These are phyloP conservation scores for Biscogniauxia mediterranea DNA, from an alignment of 2,329 filamentous ascomycete genomes.

Conservation along the genomic window DNA sequence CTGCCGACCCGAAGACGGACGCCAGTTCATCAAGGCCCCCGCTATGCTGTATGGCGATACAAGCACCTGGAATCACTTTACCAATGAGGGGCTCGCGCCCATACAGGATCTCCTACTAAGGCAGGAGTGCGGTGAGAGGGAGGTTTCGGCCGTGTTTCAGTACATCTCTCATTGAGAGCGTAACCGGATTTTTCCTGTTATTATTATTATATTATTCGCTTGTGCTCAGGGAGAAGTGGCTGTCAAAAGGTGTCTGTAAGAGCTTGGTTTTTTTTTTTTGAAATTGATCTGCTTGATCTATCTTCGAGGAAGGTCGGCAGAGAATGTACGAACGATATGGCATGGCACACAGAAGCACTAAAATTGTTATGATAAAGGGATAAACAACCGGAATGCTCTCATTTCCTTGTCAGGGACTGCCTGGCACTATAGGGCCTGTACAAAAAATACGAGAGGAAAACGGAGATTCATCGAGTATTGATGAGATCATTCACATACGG, in stretches of 20 bases:
- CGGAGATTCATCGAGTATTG: no score
- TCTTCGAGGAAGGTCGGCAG: no score
- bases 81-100: constrained; percentile 71
- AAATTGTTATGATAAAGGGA: no score
- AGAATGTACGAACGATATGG: no score
- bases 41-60: constrained; percentile 98
- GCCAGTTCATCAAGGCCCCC: constrained; percentile 83
- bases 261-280: no score
- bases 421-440: no score
- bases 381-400: no score
- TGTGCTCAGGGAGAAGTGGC: neutral
- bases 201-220: neutral
- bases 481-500: no score
- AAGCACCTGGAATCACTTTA: constrained; percentile 98
- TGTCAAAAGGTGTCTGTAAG: neutral
- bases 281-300: no score
- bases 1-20: constrained; percentile 77
- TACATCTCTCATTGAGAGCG: constrained; percentile 79
- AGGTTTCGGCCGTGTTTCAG: constrained; percentile 95
- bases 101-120: constrained; percentile 91
- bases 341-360: no score
- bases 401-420: no score
- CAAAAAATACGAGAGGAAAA: no score
- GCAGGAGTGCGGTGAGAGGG: constrained; percentile 75
- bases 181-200: neutral